These are phyloP conservation scores for Backusella tarrabulga DNA, from an alignment of 192 early-diverging fungal species.

Conservation along the genomic window DNA sequence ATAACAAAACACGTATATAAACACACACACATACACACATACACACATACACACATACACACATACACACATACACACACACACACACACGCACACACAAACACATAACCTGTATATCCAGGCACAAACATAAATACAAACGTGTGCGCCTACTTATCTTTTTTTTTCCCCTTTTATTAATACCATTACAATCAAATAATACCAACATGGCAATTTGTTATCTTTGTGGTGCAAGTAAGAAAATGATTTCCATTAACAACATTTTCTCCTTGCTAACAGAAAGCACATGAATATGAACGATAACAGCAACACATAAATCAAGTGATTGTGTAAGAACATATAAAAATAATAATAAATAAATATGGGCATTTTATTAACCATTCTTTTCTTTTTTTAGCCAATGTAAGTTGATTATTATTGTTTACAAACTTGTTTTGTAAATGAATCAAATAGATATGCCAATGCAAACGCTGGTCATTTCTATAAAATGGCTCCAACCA, in stretches of 20 bases:
- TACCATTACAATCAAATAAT: background rate
- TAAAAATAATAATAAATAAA: background rate
- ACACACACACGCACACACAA: background rate
- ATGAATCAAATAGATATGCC: slow-evolving; percentile 1
- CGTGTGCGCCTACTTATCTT: background rate
- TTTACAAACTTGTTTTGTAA: background rate
- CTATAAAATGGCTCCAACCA: background rate
- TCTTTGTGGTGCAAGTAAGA: slow-evolving; percentile 11
- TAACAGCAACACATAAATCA: slow-evolving; percentile 1
- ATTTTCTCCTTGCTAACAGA: background rate
- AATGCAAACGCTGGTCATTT: background rate
- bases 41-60: background rate
- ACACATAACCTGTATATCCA: background rate
- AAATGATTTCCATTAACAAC: background rate
- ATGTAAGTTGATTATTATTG: background rate
- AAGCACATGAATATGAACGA: background rate
- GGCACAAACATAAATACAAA: background rate
- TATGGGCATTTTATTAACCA: background rate
- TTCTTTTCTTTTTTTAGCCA: background rate
- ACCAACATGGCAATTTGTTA: background rate
- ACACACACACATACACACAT: background rate
- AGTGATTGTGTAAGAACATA: slow-evolving; percentile 13
- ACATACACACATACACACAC: background rate
- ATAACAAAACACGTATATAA: no score
- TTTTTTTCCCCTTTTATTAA: background rate